These are phyloP conservation scores for Isatis tinctoria DNA, from an alignment of 345 rosid species.

Conservation along the genomic window DNA sequence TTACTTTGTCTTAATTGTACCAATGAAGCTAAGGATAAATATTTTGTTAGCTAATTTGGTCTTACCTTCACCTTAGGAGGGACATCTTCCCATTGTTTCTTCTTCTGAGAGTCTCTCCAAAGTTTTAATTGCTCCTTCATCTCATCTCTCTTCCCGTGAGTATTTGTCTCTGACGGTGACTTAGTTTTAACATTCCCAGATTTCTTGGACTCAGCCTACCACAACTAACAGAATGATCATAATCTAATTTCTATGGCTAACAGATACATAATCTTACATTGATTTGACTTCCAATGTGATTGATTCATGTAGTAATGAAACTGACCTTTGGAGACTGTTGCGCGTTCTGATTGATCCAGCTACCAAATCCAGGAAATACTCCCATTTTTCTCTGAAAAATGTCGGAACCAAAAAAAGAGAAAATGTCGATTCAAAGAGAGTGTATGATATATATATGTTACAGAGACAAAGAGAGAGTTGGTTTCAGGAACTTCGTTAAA, in stretches of 20 bases:
- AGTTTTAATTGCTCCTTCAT: not conserved
- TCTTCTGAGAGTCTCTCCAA: conserved; percentile 25
- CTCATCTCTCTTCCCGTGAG: not conserved
- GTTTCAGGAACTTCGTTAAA: too few species aligned
- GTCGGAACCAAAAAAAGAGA: not conserved
- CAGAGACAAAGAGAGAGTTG: too few species aligned
- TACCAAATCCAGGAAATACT: not conserved
- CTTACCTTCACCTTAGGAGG: conserved; percentile 55
- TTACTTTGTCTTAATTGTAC: too few species aligned
- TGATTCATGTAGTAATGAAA: not conserved
- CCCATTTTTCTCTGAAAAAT: not conserved
- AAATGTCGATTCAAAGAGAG: not conserved
- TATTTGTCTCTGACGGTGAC: not conserved
- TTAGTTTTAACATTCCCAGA: conserved; percentile 13
- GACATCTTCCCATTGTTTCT: conserved; percentile 53
- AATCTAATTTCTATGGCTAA: not conserved
- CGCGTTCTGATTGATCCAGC: not conserved
- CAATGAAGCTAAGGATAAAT: too few species aligned
- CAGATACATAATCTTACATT: not conserved
- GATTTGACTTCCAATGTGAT: not conserved
- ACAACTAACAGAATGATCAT: not conserved
- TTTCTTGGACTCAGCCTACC: conserved; percentile 30
- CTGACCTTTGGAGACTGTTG: not conserved
- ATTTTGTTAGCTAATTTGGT: not conserved
- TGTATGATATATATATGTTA: not conserved